Evolutionary conservation across 2,329 filamentous ascomycete genomes (phyloP), one percentile per base, ranked within the genome.

Genomic region (Hypoxylon sp.): DNA sequence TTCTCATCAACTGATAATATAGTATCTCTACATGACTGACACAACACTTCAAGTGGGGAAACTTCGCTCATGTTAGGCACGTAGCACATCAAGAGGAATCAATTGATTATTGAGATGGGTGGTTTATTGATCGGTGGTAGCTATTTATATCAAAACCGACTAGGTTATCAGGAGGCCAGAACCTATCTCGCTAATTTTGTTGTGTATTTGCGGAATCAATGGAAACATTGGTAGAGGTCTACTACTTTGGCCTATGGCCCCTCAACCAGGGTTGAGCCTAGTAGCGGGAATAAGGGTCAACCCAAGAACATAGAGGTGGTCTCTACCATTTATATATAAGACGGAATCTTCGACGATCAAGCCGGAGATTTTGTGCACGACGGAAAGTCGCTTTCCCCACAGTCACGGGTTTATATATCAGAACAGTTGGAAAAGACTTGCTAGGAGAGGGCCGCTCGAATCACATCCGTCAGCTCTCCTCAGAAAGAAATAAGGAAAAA

Each of bases 91-190:
- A 41, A 17, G 26, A 39, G 30, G 20, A 7, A 30, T n/a, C 6
- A 37, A 22, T 34, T 26, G 8, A 39, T 41, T 20, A 19, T 37
- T n/a, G 15, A 37, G 24, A 4, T 26, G 7, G 24, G 24, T 26
- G 24, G 24, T 55, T 41, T 20, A 19, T 37, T n/a, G 15, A 37
- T 37, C 13, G 32, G 32, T 37, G 32, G 13, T 37, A 15, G 13
- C n/a, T 13, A 37, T 37, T n/a, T n/a, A 37, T 15, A 48, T 56
- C 37, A 50, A 22, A 53, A 26, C 47, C 11, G 22, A 26, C 44
- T 22, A 51, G 41, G 20, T 24, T 55, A 17, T 19, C 7, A 7
- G 32, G 24, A 49, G 30, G 53, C 17, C 30, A 26, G 30, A 51
- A 37, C 32, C 32, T 37, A 37, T 15, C 32, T 2, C 2, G 32